Percentiles rank a stretch among this genome's conserved stretches.
These are phyloP conservation scores for Triangularia verruculosa DNA, from an alignment of 2,329 filamentous ascomycete species.

Conservation along the genomic window DNA sequence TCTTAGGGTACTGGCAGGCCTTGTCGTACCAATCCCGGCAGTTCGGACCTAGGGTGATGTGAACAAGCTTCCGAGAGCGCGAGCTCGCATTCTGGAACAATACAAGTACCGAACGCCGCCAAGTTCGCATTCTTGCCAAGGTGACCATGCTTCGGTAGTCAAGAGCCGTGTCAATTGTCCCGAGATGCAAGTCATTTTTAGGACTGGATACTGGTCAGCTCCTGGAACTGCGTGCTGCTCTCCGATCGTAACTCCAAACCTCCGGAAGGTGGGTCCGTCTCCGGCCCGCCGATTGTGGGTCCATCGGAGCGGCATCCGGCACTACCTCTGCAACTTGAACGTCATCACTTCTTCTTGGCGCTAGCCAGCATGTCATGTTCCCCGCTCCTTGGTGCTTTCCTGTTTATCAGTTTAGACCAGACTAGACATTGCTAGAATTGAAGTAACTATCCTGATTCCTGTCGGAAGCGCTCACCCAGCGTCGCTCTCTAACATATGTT, in stretches of 20 bases:
- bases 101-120: background rate
- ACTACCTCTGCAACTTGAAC: background rate
- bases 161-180: background rate
- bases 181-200: background rate
- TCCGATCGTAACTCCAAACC: background rate
- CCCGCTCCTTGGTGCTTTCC: background rate
- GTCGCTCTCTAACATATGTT: background rate
- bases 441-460: background rate
- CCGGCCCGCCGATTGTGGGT: background rate
- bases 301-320: background rate
- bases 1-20: background rate
- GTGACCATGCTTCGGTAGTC: background rate
- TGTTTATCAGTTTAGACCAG: background rate
- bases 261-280: background rate
- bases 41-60: background rate
- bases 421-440: background rate
- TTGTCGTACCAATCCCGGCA: background rate
- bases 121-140: background rate
- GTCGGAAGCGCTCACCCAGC: background rate
- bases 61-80: background rate
- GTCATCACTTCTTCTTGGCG: background rate
- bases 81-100: background rate
- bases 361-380: background rate
- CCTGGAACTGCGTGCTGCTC: too few relatives aligned
- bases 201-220: too few relatives aligned